Percentiles rank a stretch among this genome's conserved stretches.
These are phyloP conservation scores for Plasmopara viticola DNA, from an alignment of 352 stramenopile genomes.

Conservation along the genomic window DNA sequence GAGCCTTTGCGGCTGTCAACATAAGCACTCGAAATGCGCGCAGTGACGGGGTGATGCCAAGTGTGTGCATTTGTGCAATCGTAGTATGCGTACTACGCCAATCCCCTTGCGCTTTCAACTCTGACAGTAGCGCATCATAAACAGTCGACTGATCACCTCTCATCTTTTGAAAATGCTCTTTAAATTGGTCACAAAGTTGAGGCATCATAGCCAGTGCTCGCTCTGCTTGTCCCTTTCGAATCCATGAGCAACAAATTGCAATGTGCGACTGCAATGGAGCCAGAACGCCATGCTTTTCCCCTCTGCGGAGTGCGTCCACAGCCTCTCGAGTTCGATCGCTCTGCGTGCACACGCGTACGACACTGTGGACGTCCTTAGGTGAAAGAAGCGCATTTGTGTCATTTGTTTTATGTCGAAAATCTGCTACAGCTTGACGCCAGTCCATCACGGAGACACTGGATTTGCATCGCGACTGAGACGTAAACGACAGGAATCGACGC, in stretches of 20 bases:
- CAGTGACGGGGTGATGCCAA: slow-evolving; percentile 38
- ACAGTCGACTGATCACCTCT: slow-evolving; percentile 11
- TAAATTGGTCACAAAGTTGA: slow-evolving; percentile 21
- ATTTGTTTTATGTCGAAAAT: slow-evolving; percentile 37
- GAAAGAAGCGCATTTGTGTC: slow-evolving; percentile 11
- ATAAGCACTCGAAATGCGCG: slow-evolving; percentile 59
- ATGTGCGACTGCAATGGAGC: slow-evolving; percentile 31
- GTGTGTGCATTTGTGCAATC: slow-evolving; percentile 61
- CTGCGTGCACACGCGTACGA: slow-evolving; percentile 37
- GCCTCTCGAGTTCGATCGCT: slow-evolving; percentile 50
- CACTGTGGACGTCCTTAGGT: slow-evolving; percentile 20
- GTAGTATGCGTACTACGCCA: slow-evolving; percentile 46
- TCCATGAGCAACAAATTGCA: slow-evolving; percentile 41
- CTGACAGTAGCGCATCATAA: slow-evolving; percentile 52
- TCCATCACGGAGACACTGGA: slow-evolving; percentile 12
- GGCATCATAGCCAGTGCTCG: slow-evolving; percentile 35
- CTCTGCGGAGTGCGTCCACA: slow-evolving; percentile 32
- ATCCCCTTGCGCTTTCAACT: slow-evolving; percentile 54
- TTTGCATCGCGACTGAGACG: slow-evolving; percentile 6
- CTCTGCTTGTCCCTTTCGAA: slow-evolving; percentile 43
- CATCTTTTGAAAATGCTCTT: slow-evolving; percentile 11
- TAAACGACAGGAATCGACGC: slow-evolving; percentile 9
- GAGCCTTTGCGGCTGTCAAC: slow-evolving; percentile 40
- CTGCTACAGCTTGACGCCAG: slow-evolving; percentile 40
- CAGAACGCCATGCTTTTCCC: slow-evolving; percentile 32